These are phyloP conservation scores for Rhinocladiella mackenziei DNA, from an alignment of 2,329 filamentous ascomycete genomes.

Conservation along the genomic window DNA sequence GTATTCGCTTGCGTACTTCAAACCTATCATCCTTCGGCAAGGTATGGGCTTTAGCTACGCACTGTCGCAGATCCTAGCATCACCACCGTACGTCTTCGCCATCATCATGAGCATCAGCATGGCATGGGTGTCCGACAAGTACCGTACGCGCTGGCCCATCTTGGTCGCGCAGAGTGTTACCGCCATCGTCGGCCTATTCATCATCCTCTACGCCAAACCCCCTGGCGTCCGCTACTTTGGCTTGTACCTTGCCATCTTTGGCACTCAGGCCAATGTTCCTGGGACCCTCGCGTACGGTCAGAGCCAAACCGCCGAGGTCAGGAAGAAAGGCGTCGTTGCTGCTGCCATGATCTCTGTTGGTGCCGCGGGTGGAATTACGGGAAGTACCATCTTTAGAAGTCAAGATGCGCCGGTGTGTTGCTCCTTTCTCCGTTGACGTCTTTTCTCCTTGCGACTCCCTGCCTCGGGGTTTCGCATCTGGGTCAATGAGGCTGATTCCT, in stretches of 20 bases:
- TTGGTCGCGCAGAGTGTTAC: slow-evolving; percentile 53
- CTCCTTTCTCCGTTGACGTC: background rate
- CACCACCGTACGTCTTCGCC: slow-evolving; percentile 64
- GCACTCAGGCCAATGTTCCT: slow-evolving; percentile 32
- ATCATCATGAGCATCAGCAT: slow-evolving; percentile 58
- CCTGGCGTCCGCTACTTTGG: slow-evolving; percentile 13
- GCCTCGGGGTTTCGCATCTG: too few species aligned
- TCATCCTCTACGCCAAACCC: slow-evolving; percentile 53
- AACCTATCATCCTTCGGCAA: slow-evolving; percentile 65
- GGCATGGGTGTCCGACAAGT: slow-evolving; percentile 64
- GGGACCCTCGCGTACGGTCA: slow-evolving; percentile 10
- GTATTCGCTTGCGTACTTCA: slow-evolving; percentile 67
- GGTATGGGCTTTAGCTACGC: slow-evolving; percentile 64
- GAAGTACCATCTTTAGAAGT: slow-evolving; percentile 55
- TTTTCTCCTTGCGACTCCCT: too few species aligned
- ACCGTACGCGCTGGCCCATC: slow-evolving; percentile 61
- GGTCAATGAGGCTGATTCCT: too few species aligned
- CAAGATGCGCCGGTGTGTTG: slow-evolving; percentile 34
- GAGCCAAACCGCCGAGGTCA: slow-evolving; percentile 10
- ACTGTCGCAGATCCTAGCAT: slow-evolving; percentile 65
- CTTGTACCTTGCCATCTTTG: slow-evolving; percentile 54
- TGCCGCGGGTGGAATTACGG: slow-evolving; percentile 16
- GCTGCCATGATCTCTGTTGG: slow-evolving; percentile 18
- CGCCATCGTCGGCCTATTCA: slow-evolving; percentile 55
- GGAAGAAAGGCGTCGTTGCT: slow-evolving; percentile 17